Conservation (phyloP, 2,329 filamentous ascomycete genomes). For the Penicillium sp. region DNA sequence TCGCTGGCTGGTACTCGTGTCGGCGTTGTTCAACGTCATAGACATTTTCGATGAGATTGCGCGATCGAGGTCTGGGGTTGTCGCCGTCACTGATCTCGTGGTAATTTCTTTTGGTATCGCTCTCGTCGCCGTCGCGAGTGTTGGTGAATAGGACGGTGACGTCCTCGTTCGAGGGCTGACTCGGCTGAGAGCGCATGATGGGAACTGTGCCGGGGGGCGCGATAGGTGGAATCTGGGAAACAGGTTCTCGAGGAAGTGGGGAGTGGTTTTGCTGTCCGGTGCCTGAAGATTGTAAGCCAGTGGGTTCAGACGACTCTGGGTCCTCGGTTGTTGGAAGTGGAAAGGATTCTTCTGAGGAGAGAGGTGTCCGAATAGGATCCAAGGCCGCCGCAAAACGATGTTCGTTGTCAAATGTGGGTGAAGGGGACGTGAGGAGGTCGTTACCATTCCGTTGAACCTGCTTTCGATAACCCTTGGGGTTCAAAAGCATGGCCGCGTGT, state of each 20-base stretch:
- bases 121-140: conserved; percentile 30
- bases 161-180: conserved; percentile 21
- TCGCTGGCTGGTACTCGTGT: conserved; percentile 62
- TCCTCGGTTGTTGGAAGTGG: conserved; percentile 21
- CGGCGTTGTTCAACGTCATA: conserved; percentile 75
- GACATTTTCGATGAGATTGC: conserved; percentile 70
- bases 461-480: conserved; percentile 51
- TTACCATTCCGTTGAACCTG: conserved; percentile 46
- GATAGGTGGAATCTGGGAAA: conserved; percentile 15
- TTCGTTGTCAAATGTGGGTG: conserved; percentile 11
- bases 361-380: background rate
- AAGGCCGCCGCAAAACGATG: conserved; percentile 12
- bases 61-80: conserved; percentile 30
- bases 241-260: conserved; percentile 12
- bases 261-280: conserved; percentile 29
- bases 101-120: conserved; percentile 39
- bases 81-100: conserved; percentile 42
- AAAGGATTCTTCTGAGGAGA: background rate
- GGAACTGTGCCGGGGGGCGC: conserved; percentile 37
- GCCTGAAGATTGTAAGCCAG: conserved; percentile 34
- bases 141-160: conserved; percentile 41
- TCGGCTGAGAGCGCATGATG: conserved; percentile 31
- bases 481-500: conserved; percentile 51
- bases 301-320: conserved; percentile 19
- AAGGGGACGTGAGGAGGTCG: conserved; percentile 16